Evolutionary conservation across 1,139 yeast genomes (phyloP), one percentile per base, ranked within the genome.

Genomic region (Debaryomyces fabryi): DNA sequence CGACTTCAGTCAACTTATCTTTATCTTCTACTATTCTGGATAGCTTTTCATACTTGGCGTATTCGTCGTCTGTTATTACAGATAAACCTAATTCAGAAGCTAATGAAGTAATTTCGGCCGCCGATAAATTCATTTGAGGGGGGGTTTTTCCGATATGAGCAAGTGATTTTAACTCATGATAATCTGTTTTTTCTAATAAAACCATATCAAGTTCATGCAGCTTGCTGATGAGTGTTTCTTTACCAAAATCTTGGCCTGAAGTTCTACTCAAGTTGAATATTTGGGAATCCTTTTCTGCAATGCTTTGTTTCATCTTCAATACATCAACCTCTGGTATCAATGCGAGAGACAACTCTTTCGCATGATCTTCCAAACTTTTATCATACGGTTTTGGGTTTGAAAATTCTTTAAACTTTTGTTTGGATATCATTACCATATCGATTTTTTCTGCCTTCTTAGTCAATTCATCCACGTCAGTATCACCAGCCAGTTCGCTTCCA

Each of bases 161-260:
- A 55, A 48, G 10, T 18, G 23, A 8, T 50, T 63, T 68, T 48
- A 72, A 57, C 5, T 54, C 49, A 48, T 67, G 66, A 49, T 69
- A 71, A 49, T 72, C 75, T 3, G 58, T 58, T 49, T 63, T 65
- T 6, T 58, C 63, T 41, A 72, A 52, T 8, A 63, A 48, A 7
- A 69, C 62, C 53, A 71, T 54, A 23, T 67, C 79, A 48, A 74
- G 64, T 39, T 78, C 82, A 6, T 72, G 65, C 52, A 84, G 82
- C 38, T 59, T 64, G 24, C 62, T 65, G 20, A 61, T 47, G 6
- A 72, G 43, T 3, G 44, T 47, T 25, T 68, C 71, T 51, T 63
- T 65, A 5, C 63, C 56, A 8, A 64, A 27, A 9, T 59, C 60
- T 2, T 48, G 32, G 1, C 52, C 48, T 9, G 56, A 49, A 20